These are phyloP conservation scores for Lodderomyces elongisporus DNA, from an alignment of 1,139 yeast species.

Conservation along the genomic window DNA sequence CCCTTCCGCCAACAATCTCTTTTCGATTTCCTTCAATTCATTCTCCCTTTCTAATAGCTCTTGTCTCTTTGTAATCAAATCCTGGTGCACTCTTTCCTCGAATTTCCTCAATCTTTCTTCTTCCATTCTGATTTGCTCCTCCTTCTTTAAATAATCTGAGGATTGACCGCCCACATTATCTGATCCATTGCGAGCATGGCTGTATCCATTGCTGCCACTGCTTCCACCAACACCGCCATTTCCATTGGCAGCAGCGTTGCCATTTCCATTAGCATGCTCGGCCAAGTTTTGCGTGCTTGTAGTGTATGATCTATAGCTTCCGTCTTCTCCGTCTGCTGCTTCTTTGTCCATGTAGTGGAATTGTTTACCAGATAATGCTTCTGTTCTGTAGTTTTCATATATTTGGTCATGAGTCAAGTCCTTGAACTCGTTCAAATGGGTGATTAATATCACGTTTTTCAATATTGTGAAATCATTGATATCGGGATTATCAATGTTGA, in stretches of 20 bases:
- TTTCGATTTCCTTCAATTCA: slow-evolving; percentile 80
- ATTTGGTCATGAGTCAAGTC: slow-evolving; percentile 63
- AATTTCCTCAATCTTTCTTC: slow-evolving; percentile 75
- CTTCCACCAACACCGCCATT: slow-evolving; percentile 1
- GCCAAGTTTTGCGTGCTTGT: slow-evolving; percentile 3
- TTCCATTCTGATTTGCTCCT: slow-evolving; percentile 74
- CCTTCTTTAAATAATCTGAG: slow-evolving; percentile 55
- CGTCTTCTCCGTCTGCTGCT: slow-evolving; percentile 7
- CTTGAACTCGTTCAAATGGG: slow-evolving; percentile 74
- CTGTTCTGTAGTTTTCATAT: slow-evolving; percentile 72
- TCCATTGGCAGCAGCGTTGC: slow-evolving; percentile 3
- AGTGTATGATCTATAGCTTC: slow-evolving; percentile 6
- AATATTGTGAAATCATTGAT: slow-evolving; percentile 61
- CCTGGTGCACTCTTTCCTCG: slow-evolving; percentile 87
- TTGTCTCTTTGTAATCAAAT: slow-evolving; percentile 74
- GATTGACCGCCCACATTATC: slow-evolving; percentile 28
- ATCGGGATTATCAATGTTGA: slow-evolving; percentile 51
- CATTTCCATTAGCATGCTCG: slow-evolving; percentile 4
- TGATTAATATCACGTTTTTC: slow-evolving; percentile 64
- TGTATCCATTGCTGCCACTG: background rate
- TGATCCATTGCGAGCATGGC: slow-evolving; percentile 5
- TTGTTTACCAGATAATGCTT: slow-evolving; percentile 48
- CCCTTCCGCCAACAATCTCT: slow-evolving; percentile 59
- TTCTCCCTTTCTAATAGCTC: slow-evolving; percentile 85
- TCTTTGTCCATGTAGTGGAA: slow-evolving; percentile 30